phyloP scores from a whole-genome alignment of 495 filamentous ascomycete species.

The Astrothelium subdiscretum region DNA sequence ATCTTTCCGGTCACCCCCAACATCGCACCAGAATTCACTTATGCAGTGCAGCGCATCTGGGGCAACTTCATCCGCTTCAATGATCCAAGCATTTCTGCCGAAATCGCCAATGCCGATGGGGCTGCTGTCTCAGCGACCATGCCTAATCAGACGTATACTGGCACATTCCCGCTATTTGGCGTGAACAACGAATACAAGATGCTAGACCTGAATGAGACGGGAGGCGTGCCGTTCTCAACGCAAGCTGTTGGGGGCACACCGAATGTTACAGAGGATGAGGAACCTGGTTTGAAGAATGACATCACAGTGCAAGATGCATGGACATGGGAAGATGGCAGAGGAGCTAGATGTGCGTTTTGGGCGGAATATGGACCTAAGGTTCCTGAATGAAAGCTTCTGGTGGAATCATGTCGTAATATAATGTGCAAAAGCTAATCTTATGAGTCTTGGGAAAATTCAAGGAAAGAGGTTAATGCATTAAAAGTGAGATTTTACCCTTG shows the following conservation, averaged over 20 bases:
- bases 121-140: not conserved
- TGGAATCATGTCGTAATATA: too few relatives aligned
- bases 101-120: conserved; percentile 24
- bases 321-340: conserved; percentile 18
- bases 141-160: conserved; percentile 4
- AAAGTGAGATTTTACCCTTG: too few relatives aligned
- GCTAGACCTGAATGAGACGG: conserved; percentile 5
- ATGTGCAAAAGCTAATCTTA: too few relatives aligned
- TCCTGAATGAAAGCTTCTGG: conserved; percentile 7
- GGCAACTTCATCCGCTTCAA: conserved; percentile 45
- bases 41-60: conserved; percentile 31
- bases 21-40: conserved; percentile 25
- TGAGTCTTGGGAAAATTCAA: too few relatives aligned
- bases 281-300: conserved; percentile 7
- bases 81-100: conserved; percentile 39
- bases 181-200: not conserved
- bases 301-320: conserved; percentile 15
- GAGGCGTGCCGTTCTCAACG: not conserved
- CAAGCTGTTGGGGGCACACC: not conserved
- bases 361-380: conserved; percentile 9
- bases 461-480: too few relatives aligned
- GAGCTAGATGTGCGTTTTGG: conserved; percentile 19
- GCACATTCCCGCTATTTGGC: not conserved
- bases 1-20: conserved; percentile 36
- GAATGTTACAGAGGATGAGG: not conserved